Percentiles rank a stretch among this genome's conserved stretches.
These are phyloP conservation scores for Paraphaeosphaeria minitans DNA, from an alignment of 2,329 filamentous ascomycete genomes.

Conservation along the genomic window DNA sequence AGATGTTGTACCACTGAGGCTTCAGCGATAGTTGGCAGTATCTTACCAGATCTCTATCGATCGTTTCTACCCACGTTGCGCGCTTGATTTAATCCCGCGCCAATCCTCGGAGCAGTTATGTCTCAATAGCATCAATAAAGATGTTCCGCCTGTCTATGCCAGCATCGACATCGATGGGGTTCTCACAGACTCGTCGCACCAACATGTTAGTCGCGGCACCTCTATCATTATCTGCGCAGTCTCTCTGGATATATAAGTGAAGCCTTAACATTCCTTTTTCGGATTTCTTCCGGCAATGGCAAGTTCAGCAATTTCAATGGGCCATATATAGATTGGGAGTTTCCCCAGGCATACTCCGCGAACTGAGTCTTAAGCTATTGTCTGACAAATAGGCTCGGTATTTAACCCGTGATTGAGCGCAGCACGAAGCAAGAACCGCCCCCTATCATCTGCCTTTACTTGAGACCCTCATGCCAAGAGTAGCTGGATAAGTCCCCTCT, in stretches of 20 bases:
- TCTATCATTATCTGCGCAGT: constrained; percentile 13
- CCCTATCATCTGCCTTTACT: constrained; percentile 13
- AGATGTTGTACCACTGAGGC: constrained; percentile 7
- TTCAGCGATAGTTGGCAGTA: constrained; percentile 11
- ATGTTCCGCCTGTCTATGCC: constrained; percentile 11
- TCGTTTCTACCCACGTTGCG: constrained; percentile 6
- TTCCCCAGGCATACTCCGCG: constrained; percentile 8
- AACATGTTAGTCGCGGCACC: constrained; percentile 12
- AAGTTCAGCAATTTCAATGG: constrained; percentile 9
- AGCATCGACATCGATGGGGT: constrained; percentile 7
- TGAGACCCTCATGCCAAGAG: constrained; percentile 11
- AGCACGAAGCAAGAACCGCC: constrained; percentile 13
- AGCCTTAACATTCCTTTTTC: background rate
- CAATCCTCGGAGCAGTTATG: constrained; percentile 5
- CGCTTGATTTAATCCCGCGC: background rate
- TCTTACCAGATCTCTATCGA: constrained; percentile 2
- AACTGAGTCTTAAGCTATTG: constrained; percentile 5
- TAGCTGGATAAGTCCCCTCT: constrained; percentile 8
- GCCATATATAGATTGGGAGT: constrained; percentile 11
- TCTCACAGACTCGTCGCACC: constrained; percentile 7
- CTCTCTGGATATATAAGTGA: constrained; percentile 2
- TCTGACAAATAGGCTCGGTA: background rate
- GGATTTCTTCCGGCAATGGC: constrained; percentile 11
- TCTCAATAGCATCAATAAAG: constrained; percentile 8
- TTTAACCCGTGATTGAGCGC: constrained; percentile 11